Evolutionary conservation across 164 flowering plant species (phyloP), one percentile per base, ranked within the genome.

Genomic region (Macadamia integrifolia): DNA sequence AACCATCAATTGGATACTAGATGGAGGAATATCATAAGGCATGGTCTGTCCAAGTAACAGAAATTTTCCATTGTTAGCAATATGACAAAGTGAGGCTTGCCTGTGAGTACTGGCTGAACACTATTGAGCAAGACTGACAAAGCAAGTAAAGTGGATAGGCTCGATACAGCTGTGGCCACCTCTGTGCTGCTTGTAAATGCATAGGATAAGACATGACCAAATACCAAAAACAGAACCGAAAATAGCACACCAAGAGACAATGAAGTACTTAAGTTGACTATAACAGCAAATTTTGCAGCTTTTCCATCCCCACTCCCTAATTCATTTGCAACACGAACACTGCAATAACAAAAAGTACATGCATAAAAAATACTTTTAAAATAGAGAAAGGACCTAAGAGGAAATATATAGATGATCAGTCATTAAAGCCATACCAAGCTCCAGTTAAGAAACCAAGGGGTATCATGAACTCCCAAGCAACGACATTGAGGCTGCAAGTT

Each of bases 251-350:
- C 84, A 28, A 81, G 40, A 46, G 28, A 3, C 10, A 69, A 28
- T 18, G 79, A 74, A 61, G 83, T 78, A 5, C 17, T 4, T 57
- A 71, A 29, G 18, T 80, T 60, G 23, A 79, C 77, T 60, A 66
- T 76, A 12, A 78, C 71, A 7, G 85, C 73, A 44, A 79, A 77
- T 32, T 60, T 73, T 9, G 72, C 79, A n/a, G 81, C 82, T 32
- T 69, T 70, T 0, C 74, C 74, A 65, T 77, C 49, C 9, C 81
- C 82, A 66, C 72, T 71, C 14, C 82, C 82, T 0, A 79, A 74
- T 62, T 79, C 82, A 62, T 82, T 79, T 61, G 81, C 71, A 62
- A 82, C 72, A 0, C 85, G 71, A 6, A 82, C 83, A 60, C 85
- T 81, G 17, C 3, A 61, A 17, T 2, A 60, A 31, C 3, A 44